Evolutionary conservation across 495 filamentous ascomycete genomes (phyloP).

Genomic region (Penicillium simplicissimum): DNA sequence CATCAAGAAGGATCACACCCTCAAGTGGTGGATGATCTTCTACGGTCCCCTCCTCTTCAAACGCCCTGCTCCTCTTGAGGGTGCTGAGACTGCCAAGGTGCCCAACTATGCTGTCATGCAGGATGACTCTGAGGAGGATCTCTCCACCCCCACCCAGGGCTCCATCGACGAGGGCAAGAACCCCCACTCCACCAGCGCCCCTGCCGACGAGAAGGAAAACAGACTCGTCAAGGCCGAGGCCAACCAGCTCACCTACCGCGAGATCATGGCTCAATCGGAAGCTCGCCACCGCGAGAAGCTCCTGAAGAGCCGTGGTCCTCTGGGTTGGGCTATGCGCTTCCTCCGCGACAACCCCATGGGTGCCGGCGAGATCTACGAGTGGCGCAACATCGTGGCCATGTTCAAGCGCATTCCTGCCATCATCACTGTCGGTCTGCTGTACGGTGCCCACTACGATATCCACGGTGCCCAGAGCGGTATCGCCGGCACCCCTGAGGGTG

Average conservation of each 20-base stretch:
- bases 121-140: constrained; percentile 36
- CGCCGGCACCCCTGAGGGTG: constrained; percentile 63
- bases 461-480: constrained; percentile 66
- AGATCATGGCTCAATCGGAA: constrained; percentile 53
- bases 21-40: constrained; percentile 57
- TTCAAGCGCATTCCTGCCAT: constrained; percentile 61
- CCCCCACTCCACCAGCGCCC: constrained; percentile 25
- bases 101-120: constrained; percentile 57
- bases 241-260: constrained; percentile 51
- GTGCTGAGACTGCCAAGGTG: constrained; percentile 44
- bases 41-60: constrained; percentile 54
- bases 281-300: constrained; percentile 55
- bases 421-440: constrained; percentile 56
- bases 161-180: constrained; percentile 32
- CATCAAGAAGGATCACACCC: constrained; percentile 53
- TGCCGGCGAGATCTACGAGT: constrained; percentile 64
- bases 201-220: constrained; percentile 46
- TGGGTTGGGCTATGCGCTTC: constrained; percentile 72
- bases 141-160: constrained; percentile 26
- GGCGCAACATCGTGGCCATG: constrained; percentile 60
- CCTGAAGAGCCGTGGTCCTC: constrained; percentile 55
- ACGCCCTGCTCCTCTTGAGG: constrained; percentile 41
- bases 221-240: constrained; percentile 41
- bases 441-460: constrained; percentile 73
- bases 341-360: constrained; percentile 69